Base-by-base conservation (phyloP, 495 filamentous ascomycete genomes). In the Aspergillus funiculosus region DNA sequence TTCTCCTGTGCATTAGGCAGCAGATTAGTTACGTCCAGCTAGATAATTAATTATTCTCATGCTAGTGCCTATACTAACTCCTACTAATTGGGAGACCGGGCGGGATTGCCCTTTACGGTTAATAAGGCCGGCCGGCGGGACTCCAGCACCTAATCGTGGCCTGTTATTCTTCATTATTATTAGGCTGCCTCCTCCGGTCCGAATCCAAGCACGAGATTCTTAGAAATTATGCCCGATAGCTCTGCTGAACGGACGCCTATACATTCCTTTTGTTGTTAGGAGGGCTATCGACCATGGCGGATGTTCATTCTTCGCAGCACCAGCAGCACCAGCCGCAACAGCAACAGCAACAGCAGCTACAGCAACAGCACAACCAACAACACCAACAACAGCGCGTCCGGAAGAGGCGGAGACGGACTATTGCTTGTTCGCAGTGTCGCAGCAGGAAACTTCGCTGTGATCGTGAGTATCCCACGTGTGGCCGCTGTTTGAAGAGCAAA, bases 391-490 rank as follows among this genome's bases (percentile, higher is more conserved):
- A 32, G 5, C 59, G 68, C 38, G 60, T 63, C 40, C 65, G 68
- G 19, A 73, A 73, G 57, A 52, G 69, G 22, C 62, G 64, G 39
- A 53, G 69, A 11, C 63, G 67, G 15, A 70, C 68, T 5, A 62
- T 68, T 51, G 60, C 68, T 13, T 72, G 71, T 51, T 65, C 63
- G 29, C 63, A 74, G 39, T 86, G 82, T 47, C 81, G 82, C 50
- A 74, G 74, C 46, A 68, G 82, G 42, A 87, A 87, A 63, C 76
- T 85, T 54, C 80, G 78, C 54, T 87, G 83, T 60, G 80, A 85
- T 56, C 77, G 81, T 31, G 71, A 74, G 29, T 81, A 79, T 58
- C 81, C 83, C 14, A 57, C 64, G 0, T 86, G 82, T 52, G 71
- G 75, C 34, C 81, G 84, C 32, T 86, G 82, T 55, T 56, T 61